Conservation (phyloP, 148 eudicot genomes). For the Beta vulgaris region DNA sequence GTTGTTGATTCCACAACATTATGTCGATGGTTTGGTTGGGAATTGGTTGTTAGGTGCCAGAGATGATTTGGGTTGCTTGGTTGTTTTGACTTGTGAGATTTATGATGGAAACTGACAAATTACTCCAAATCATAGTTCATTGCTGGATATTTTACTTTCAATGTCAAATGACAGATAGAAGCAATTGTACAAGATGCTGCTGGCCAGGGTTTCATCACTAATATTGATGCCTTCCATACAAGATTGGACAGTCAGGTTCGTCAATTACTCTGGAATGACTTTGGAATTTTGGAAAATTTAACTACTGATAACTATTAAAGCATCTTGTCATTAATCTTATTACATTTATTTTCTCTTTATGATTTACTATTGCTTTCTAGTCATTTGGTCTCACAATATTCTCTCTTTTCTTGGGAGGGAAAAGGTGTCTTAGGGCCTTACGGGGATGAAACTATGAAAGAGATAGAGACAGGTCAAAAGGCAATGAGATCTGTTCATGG, state of each 20-base stretch:
- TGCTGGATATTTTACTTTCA: slow-evolving; percentile 23
- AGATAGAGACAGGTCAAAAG: neutral
- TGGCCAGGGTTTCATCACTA: slow-evolving; percentile 67
- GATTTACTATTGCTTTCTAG: neutral
- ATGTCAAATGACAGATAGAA: slow-evolving; percentile 63
- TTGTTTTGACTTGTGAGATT: slow-evolving; percentile 6
- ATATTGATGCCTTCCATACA: slow-evolving; percentile 62
- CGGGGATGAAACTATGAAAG: neutral
- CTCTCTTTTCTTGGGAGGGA: neutral
- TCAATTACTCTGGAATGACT: slow-evolving; percentile 13
- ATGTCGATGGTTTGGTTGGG: neutral
- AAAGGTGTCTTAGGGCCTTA: neutral
- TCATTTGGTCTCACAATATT: no score
- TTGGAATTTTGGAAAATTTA: neutral
- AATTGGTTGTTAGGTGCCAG: neutral
- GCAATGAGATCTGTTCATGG: neutral
- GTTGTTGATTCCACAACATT: neutral
- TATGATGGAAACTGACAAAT: neutral
- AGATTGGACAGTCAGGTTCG: slow-evolving; percentile 76
- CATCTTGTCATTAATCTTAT: neutral
- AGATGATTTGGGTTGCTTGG: neutral
- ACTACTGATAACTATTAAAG: no score
- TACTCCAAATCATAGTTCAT: neutral
- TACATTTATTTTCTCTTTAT: no score
- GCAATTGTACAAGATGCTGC: slow-evolving; percentile 69